Conservation (phyloP, 495 filamentous ascomycete species). For the Astrocystis sublimbata region DNA sequence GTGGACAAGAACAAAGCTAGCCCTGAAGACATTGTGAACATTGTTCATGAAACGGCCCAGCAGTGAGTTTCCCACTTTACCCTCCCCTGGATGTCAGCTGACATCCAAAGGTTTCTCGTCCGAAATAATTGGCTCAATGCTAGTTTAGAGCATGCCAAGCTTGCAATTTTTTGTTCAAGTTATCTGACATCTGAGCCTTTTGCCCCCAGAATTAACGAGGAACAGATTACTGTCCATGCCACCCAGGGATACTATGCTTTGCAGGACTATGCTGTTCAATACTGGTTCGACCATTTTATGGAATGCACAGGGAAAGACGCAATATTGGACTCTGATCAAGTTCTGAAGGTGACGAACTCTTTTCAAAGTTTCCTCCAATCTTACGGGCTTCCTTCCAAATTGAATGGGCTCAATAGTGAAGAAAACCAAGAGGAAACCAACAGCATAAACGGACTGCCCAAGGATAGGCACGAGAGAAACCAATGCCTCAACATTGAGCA, state of each 20-base stretch:
- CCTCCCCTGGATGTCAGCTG: not conserved
- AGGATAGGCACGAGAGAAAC: not conserved
- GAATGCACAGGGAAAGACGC: not conserved
- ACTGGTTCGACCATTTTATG: conserved; percentile 18
- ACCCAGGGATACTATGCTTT: conserved; percentile 11
- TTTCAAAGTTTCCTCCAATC: not conserved
- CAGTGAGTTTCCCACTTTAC: not conserved
- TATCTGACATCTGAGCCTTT: not conserved
- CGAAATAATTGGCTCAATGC: not conserved
- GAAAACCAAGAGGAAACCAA: not conserved
- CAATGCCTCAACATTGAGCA: not conserved
- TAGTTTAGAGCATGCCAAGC: not conserved
- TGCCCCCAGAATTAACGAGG: not conserved
- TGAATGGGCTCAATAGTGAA: no score
- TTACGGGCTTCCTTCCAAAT: not conserved
- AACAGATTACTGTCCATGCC: not conserved
- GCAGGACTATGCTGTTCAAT: conserved; percentile 16
- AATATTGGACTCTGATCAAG: not conserved
- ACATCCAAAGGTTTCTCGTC: not conserved
- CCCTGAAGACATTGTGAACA: conserved; percentile 3
- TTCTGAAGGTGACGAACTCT: not conserved
- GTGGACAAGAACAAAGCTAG: not conserved
- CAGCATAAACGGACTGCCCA: not conserved
- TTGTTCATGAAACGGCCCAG: conserved; percentile 7
- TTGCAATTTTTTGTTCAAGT: conserved; percentile 1